A percentile compares a stretch with the other conserved stretches of the same genome.
Evolutionary conservation across 169 alveolate genomes (phyloP).

Genomic region (Theileria annulata): DNA sequence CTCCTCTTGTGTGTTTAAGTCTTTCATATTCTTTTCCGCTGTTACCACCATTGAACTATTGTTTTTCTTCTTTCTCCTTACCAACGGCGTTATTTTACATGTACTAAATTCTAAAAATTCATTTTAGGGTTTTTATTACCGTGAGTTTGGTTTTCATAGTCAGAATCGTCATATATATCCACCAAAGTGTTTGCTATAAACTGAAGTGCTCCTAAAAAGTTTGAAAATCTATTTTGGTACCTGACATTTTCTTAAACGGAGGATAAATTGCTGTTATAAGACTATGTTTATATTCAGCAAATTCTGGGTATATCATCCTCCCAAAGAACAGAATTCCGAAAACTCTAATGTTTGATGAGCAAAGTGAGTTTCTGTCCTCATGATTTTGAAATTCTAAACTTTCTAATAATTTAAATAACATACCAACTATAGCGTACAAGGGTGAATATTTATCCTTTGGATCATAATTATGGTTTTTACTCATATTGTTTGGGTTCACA

Average conservation of each 20-base stretch:
- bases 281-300: slow-evolving; percentile 56
- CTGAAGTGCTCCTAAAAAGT: slow-evolving; percentile 44
- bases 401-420: neutral
- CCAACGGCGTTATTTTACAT: slow-evolving; percentile 43
- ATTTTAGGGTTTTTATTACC: neutral
- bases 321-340: slow-evolving; percentile 60
- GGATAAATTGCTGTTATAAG: slow-evolving; percentile 54
- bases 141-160: neutral
- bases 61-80: slow-evolving; percentile 26
- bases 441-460: slow-evolving; percentile 65
- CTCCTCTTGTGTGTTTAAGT: neutral
- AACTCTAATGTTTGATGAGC: slow-evolving; percentile 44
- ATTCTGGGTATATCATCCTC: slow-evolving; percentile 60
- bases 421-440: slow-evolving; percentile 63
- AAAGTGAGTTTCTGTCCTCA: slow-evolving; percentile 38
- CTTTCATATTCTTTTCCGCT: slow-evolving; percentile 29
- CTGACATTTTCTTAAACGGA: slow-evolving; percentile 50
- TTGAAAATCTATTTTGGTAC: neutral
- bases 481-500: slow-evolving; percentile 17
- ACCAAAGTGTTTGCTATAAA: slow-evolving; percentile 55
- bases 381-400: slow-evolving; percentile 39
- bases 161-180: slow-evolving; percentile 18
- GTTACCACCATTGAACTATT: slow-evolving; percentile 35
- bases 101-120: slow-evolving; percentile 15
- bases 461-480: slow-evolving; percentile 27